Conservation (phyloP, 2,329 filamentous ascomycete genomes). For the Orbilia blumenaviensis region DNA sequence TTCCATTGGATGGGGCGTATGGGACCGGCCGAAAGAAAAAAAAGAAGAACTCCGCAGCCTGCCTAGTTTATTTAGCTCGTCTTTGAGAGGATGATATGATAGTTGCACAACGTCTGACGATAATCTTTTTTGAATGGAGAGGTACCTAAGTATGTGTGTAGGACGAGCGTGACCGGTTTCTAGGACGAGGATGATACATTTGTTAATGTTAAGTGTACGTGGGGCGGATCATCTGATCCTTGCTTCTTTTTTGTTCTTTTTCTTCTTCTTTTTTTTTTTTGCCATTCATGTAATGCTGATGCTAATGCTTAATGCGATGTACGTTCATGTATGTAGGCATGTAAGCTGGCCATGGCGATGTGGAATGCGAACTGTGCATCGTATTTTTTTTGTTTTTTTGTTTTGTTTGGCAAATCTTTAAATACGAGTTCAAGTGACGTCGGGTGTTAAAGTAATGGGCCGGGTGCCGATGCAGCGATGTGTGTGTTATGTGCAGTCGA, state of each 20-base stretch:
- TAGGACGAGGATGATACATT: background rate
- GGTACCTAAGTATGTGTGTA: no score
- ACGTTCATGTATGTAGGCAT: background rate
- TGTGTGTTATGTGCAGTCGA: background rate
- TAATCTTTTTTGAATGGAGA: no score
- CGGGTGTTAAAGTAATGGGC: background rate
- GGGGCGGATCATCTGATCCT: background rate
- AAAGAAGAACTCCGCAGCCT: background rate
- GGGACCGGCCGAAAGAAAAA: no score
- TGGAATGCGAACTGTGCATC: background rate
- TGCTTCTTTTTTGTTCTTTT: background rate
- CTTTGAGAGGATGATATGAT: background rate
- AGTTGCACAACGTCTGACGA: slow-evolving; percentile 9
- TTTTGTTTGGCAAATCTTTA: background rate
- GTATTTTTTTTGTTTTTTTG: background rate
- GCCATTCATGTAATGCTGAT: no score
- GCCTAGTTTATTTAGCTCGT: no score
- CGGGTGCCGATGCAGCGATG: background rate
- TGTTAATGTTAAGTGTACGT: background rate
- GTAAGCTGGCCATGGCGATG: no score
- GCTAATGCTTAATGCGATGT: background rate
- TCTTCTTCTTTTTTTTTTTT: background rate
- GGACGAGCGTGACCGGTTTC: background rate
- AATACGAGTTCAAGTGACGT: background rate
- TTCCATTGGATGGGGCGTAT: background rate